Evolutionary conservation across 106 monocot genomes (phyloP), one percentile per base, ranked within the genome.

Genomic region (Acorus gramineus): DNA sequence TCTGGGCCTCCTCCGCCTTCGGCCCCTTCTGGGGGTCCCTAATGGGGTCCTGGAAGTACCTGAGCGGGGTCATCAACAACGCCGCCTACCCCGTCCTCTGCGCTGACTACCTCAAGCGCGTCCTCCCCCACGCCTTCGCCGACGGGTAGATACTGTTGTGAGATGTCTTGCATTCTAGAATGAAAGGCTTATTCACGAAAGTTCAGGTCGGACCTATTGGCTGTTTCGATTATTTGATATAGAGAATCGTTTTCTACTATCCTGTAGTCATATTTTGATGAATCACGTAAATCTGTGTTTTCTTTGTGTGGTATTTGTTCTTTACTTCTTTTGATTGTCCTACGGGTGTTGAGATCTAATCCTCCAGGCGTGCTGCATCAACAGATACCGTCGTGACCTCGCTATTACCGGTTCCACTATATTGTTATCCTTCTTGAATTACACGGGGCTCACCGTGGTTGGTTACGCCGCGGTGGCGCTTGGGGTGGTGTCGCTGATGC

Each of bases 11-110:
- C 46, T 73, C 62, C 7, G 92, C 92, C 14, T 87, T 92, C 72
- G 92, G 92, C 4, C 77, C 84, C 7, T 69, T 92, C 64, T 14
- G 68, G 8, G 93, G 81, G 4, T 79, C 79, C 57, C 64, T 94
- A 8, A 84, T 94, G 86, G 84, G 84, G 14, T 73, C 79, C 14
- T 89, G 86, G 82, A 88, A 89, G 73, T 88, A 82, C 78, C 82
- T 93, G 64, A 78, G 78, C 69, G 87, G 88, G 56, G 81, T 80
- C 49, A 83, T 93, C 77, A 88, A 93, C 78, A 73, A 63, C 70
- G 92, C 82, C 10, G 87, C 85, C 50, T 93, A 76, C 71, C 92
- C 88, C 3, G 80, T 69, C 7, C 82, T 93, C 62, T 80, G 79
- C 67, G 81, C 78, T 44, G 92, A 93, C 62, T 93, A 93, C 71